Evolutionary conservation across 768 basidiomycete species (phyloP).

Genomic region (Sporobolomyces roseus): DNA sequence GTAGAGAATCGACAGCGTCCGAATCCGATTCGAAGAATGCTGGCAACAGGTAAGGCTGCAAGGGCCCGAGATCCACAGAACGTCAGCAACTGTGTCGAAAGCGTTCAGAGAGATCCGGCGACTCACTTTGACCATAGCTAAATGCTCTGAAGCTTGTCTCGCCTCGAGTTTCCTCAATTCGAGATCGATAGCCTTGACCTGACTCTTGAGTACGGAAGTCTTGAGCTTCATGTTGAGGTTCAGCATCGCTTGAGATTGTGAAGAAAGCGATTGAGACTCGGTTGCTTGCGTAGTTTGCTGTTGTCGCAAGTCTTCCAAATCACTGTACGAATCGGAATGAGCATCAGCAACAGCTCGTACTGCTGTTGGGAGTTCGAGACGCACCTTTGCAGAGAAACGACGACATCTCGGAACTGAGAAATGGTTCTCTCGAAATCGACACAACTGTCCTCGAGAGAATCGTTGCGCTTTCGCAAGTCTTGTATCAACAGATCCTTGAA

Average conservation of each 20-base stretch:
- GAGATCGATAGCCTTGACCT: constrained; percentile 80
- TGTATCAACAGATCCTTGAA: constrained; percentile 65
- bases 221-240: constrained; percentile 92
- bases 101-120: not conserved
- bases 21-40: constrained; percentile 82
- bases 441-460: constrained; percentile 69
- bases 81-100: too few relatives aligned
- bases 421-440: constrained; percentile 85
- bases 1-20: constrained; percentile 80
- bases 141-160: constrained; percentile 70
- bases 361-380: not conserved
- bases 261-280: constrained; percentile 75
- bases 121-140: constrained; percentile 73
- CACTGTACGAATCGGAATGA: constrained; percentile 54
- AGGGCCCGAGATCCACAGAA: too few relatives aligned
- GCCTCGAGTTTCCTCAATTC: constrained; percentile 83
- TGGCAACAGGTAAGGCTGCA: constrained; percentile 91
- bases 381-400: constrained; percentile 73
- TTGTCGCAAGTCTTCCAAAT: constrained; percentile 74
- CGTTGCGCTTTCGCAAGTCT: constrained; percentile 64
- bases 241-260: constrained; percentile 88
- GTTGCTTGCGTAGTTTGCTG: constrained; percentile 79
- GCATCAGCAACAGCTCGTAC: not conserved
- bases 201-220: constrained; percentile 82
- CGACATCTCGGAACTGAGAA: constrained; percentile 85